Evolutionary conservation across 176 grass and related monocot genomes (phyloP), one percentile per base, ranked within the genome.

Genomic region (Urochloa ruziziensis): DNA sequence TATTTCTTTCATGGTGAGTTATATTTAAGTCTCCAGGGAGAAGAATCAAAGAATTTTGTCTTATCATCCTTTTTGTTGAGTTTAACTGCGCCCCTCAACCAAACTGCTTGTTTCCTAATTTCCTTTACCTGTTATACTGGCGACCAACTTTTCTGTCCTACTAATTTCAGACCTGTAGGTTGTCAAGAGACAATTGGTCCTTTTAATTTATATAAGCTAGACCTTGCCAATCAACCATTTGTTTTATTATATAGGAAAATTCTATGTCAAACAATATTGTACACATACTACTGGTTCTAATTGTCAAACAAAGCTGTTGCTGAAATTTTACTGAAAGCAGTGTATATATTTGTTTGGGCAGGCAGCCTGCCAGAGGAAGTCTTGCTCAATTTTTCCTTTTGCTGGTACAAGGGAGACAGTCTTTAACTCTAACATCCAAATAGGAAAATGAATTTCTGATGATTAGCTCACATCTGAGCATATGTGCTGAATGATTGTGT

Each of bases 251-350:
- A 72, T 58, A 29, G 17, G 17, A 5, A 18, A 33, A 47, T 0
- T 77, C 19, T 68, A 58, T 71, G 29, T 90, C 68, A 84, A 77
- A 15, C 57, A 86, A 77, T 82, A 64, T 48, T 82, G n/a, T 82
- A 86, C 57, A 82, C 40, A 57, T 73, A 48, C 29, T 66, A 78
- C 36, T 78, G n/a, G 73, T 73, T 77, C 42, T 85, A 70, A 33
- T 85, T 67, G 73, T 86, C 83, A 90, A 86, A 85, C 17, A 62
- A 53, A 53, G 4, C 1, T 77, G 13, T 43, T 53, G 54, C 17
- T 82, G 83, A 77, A 70, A 58, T 86, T 53, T 71, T 72, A 58
- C 40, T 78, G 83, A 77, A 52, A 83, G 64, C 53, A 71, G 78
- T 70, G 21, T 83, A 0, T 70, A 23, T 36, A 23, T 64, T 78